Evolutionary conservation across 1,139 yeast genomes (phyloP), one percentile per base, ranked within the genome.

Genomic region (Ashbya aceris): DNA sequence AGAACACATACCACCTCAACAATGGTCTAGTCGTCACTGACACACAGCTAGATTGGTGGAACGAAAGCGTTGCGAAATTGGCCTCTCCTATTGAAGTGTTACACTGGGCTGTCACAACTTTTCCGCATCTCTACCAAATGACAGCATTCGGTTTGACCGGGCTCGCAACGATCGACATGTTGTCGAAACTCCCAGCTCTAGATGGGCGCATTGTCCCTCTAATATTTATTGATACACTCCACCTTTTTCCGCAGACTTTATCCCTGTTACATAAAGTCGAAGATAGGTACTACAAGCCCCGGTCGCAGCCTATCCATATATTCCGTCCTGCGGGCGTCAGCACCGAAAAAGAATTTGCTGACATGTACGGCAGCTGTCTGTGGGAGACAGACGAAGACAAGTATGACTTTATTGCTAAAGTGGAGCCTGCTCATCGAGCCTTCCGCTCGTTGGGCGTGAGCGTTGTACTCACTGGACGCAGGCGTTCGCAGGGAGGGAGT

Each of bases 111-210:
- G 67, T 83, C 26, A 63, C 74, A 26, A 85, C 95, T 0, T 79
- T 89, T 55, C 96, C 96, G 4, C 72, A 77, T 30, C 68, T 91
- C 29, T 87, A 64, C 58, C 98, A 91, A 62, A 87, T 96, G 2
- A 86, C 97, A 0, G 97, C 97, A 1, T 86, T 89, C 64, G 98
- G 98, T 0, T 71, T 91, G 34, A 84, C 96, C 1, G 98, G 98
- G 0, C 66, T 89, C 45, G 95, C 83, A 20, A 87, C 91, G 10
- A 69, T 85, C 30, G 96, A 89, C 60, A 83, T 89, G 74, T 66
- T 89, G 33, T 71, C 83, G n/a, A 77, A 78, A 56, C 45, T 49
- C 2, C 49, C 52, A 10, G 49, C 54, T 36, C 45, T 42, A 7
- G 39, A 39, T 3, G 43, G 40, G 8, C 42, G 47, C n/a, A 41